These are phyloP conservation scores for Astragalus glycyphyllos DNA, from an alignment of 306 rosid species.

Conservation along the genomic window DNA sequence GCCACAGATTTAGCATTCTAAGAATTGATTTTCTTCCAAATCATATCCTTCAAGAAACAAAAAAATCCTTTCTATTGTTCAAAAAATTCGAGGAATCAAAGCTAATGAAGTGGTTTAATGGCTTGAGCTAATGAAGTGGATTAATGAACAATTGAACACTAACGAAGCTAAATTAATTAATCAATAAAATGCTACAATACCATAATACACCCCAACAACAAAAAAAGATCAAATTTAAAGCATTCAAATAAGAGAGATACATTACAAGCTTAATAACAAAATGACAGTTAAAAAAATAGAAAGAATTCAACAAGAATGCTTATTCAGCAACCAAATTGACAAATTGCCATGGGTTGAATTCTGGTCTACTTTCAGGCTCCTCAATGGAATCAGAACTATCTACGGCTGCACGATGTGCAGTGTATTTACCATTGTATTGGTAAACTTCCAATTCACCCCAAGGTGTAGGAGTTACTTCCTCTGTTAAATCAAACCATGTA, in stretches of 20 bases:
- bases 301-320: conserved; percentile 41
- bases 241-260: conserved; percentile 36
- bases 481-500: conserved; percentile 76
- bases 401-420: conserved; percentile 57
- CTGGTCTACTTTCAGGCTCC: conserved; percentile 49
- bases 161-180: conserved; percentile 24
- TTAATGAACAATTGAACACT: no score
- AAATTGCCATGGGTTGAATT: conserved; percentile 86
- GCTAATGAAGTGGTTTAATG: no score
- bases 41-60: no score
- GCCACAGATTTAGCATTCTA: no score
- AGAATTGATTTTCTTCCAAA: no score
- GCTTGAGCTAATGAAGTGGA: no score
- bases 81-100: no score
- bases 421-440: conserved; percentile 71
- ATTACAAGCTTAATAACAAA: conserved; percentile 39
- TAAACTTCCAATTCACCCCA: conserved; percentile 88
- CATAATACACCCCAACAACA: conserved; percentile 5
- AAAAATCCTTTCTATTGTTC: no score
- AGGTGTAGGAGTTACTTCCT: conserved; percentile 68
- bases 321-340: conserved; percentile 54
- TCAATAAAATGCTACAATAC: conserved; percentile 32
- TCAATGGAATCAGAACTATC: conserved; percentile 55
- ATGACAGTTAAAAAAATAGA: conserved; percentile 23
- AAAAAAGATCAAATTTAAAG: conserved; percentile 21